Evolutionary conservation across 2,329 filamentous ascomycete species (phyloP).

Genomic region (Microsporum canis): DNA sequence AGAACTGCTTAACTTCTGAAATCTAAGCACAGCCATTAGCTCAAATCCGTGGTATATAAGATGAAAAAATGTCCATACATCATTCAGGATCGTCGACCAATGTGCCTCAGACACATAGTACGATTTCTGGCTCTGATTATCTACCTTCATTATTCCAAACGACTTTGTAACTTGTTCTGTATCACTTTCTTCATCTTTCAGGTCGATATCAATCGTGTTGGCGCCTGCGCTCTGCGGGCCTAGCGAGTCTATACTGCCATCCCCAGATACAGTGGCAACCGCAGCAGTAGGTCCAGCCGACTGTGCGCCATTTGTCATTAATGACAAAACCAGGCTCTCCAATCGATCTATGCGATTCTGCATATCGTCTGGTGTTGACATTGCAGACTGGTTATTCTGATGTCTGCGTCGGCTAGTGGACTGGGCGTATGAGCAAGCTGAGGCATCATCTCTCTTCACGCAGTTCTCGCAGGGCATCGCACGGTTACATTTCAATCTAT

Average conservation of each 20-base stretch:
- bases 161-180: slow-evolving; percentile 60
- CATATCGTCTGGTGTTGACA: slow-evolving; percentile 80
- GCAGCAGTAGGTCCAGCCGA: slow-evolving; percentile 49
- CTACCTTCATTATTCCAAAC: slow-evolving; percentile 72
- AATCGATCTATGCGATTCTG: slow-evolving; percentile 94
- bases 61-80: slow-evolving; percentile 36
- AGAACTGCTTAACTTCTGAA: slow-evolving; percentile 87
- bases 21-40: slow-evolving; percentile 44
- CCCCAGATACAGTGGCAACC: slow-evolving; percentile 40
- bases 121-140: slow-evolving; percentile 60
- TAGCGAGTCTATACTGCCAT: slow-evolving; percentile 30
- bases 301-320: slow-evolving; percentile 81
- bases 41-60: neutral
- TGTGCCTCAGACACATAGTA: slow-evolving; percentile 74
- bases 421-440: slow-evolving; percentile 73
- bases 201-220: slow-evolving; percentile 27
- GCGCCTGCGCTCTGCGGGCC: slow-evolving; percentile 26
- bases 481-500: slow-evolving; percentile 80
- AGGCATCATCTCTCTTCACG: slow-evolving; percentile 69
- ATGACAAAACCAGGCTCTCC: slow-evolving; percentile 77
- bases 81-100: slow-evolving; percentile 67
- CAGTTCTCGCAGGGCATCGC: slow-evolving; percentile 89
- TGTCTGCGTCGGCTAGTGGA: slow-evolving; percentile 76
- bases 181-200: slow-evolving; percentile 55
- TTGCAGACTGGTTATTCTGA: slow-evolving; percentile 40